A percentile compares a stretch with the other conserved stretches of the same genome.
Conservation (phyloP, 257 asterid genomes). For the Thymus quinquecostatus region DNA sequence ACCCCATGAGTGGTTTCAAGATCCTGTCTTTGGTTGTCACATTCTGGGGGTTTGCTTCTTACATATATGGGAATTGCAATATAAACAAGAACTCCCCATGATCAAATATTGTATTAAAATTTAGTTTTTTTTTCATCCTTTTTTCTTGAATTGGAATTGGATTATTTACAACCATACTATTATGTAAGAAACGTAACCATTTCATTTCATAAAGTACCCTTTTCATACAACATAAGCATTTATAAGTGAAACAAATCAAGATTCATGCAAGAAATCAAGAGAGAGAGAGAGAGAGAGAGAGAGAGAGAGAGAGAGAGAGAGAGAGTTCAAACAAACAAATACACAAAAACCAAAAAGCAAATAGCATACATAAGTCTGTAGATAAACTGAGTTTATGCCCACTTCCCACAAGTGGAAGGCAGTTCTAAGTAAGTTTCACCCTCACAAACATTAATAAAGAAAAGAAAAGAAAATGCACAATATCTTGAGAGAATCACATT, state of each 20-base stretch:
- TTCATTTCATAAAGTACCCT: too few species aligned
- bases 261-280: neutral
- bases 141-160: neutral
- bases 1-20: constrained; percentile 97
- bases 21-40: constrained; percentile 69
- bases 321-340: neutral
- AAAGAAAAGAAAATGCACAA: too few species aligned
- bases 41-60: constrained; percentile 91
- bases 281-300: neutral
- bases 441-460: constrained; percentile 2
- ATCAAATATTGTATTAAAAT: neutral
- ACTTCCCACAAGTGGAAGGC: neutral
- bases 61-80: constrained; percentile 67
- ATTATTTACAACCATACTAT: neutral
- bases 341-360: neutral
- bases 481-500: neutral
- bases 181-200: too few species aligned
- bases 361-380: neutral
- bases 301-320: neutral
- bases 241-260: neutral
- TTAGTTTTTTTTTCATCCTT: neutral
- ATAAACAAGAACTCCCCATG: constrained; percentile 35
- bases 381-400: neutral
- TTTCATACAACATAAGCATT: too few species aligned
- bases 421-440: constrained; percentile 12